Evolutionary conservation across 108 stramenopile genomes (phyloP).

Genomic region (Mediolabrus comicus): DNA sequence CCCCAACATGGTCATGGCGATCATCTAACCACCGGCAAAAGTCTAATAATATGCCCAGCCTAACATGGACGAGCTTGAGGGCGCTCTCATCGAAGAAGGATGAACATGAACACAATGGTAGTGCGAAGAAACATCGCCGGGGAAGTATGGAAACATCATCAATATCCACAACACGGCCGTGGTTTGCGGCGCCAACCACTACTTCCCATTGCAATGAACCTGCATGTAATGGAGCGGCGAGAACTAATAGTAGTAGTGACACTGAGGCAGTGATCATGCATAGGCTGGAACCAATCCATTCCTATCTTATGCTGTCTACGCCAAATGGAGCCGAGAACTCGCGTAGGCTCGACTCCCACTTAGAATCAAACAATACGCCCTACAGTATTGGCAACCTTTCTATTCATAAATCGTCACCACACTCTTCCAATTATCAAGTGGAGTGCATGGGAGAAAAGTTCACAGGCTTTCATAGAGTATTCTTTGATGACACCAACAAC

Average conservation of each 20-base stretch:
- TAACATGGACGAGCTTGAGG: not conserved
- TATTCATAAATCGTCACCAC: constrained; percentile 2
- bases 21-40: not conserved
- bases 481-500: constrained; percentile 17
- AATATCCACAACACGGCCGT: not conserved
- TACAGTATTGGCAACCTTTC: constrained; percentile 5
- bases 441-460: constrained; percentile 13
- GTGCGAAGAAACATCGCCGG: not conserved
- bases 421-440: constrained; percentile 15
- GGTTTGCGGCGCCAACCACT: not conserved
- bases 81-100: not conserved
- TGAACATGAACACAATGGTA: not conserved
- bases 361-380: not conserved
- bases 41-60: not conserved
- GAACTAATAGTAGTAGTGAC: not conserved
- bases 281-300: constrained; percentile 12
- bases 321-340: not conserved
- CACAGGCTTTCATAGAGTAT: constrained; percentile 11
- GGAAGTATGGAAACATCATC: not conserved
- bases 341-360: not conserved
- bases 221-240: not conserved
- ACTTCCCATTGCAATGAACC: not conserved
- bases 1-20: not conserved
- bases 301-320: constrained; percentile 11
- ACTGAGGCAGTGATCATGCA: not conserved